phyloP scores from a whole-genome alignment of 129 eudicot species.

The Lactuca sativa region DNA sequence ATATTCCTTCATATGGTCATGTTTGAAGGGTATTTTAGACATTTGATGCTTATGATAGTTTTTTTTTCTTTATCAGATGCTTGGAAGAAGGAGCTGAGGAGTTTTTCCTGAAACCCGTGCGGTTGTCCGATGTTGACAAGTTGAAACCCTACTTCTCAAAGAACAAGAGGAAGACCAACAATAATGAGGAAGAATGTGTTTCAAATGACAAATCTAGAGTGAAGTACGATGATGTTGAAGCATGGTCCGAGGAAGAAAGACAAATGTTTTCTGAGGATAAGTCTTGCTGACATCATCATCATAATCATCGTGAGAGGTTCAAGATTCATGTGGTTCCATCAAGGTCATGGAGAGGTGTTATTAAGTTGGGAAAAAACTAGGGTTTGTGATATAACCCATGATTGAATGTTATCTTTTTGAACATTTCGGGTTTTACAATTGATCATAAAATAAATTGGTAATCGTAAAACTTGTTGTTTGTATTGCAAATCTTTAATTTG shows the following conservation, averaged over 20 bases:
- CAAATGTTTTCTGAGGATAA: constrained; percentile 5
- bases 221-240: constrained; percentile 23
- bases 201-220: constrained; percentile 45
- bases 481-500: constrained; percentile 17
- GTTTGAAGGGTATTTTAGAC: constrained; percentile 7
- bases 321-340: constrained; percentile 13
- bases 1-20: background rate
- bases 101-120: constrained; percentile 74
- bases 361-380: background rate
- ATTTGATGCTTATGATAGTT: constrained; percentile 5
- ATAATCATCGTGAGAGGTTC: background rate
- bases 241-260: constrained; percentile 13
- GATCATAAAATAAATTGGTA: constrained; percentile 16
- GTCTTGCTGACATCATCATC: constrained; percentile 4
- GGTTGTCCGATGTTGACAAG: constrained; percentile 65
- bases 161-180: constrained; percentile 43
- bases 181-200: constrained; percentile 41
- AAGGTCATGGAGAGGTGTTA: background rate
- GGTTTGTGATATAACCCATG: constrained; percentile 5
- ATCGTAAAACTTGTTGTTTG: constrained; percentile 13
- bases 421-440: constrained; percentile 16
- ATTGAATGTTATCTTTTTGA: constrained; percentile 14
- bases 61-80: constrained; percentile 39
- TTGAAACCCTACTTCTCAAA: constrained; percentile 51
- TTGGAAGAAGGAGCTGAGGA: constrained; percentile 87